Evolutionary conservation across 2,329 filamentous ascomycete genomes (phyloP).

Genomic region (Thelonectria rubi): DNA sequence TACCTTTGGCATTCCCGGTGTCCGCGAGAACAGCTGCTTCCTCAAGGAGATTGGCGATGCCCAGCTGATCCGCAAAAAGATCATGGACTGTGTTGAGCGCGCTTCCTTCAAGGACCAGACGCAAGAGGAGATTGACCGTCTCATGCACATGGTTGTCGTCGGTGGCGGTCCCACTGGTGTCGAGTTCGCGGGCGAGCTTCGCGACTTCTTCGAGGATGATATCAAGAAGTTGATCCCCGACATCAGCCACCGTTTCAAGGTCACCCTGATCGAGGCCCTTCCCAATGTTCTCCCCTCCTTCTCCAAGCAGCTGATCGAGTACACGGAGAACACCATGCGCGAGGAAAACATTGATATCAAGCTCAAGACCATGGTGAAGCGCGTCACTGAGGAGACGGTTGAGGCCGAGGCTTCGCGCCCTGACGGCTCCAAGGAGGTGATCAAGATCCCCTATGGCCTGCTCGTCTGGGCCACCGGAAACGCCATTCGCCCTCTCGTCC

Average conservation of each 20-base stretch:
- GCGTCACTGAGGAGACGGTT: constrained; percentile 90
- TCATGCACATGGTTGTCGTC: constrained; percentile 97
- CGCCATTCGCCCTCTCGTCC: constrained; percentile 86
- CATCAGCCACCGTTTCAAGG: constrained; percentile 93
- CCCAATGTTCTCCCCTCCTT: constrained; percentile 98
- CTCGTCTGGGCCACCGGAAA: constrained; percentile 99
- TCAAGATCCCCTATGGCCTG: constrained; percentile 90
- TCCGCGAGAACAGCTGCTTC: constrained; percentile 95
- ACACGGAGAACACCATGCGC: constrained; percentile 98
- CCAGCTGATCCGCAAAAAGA: constrained; percentile 95
- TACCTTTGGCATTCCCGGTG: constrained; percentile 96
- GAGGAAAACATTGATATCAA: constrained; percentile 98
- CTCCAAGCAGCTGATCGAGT: constrained; percentile 98
- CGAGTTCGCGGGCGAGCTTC: constrained; percentile 97
- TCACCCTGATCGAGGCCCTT: constrained; percentile 95
- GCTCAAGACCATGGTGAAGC: constrained; percentile 99
- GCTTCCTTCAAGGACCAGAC: constrained; percentile 97
- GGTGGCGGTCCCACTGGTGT: constrained; percentile 96
- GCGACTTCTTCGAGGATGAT: constrained; percentile 98
- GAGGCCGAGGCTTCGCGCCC: constrained; percentile 86
- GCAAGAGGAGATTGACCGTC: constrained; percentile 86
- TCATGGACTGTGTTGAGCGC: constrained; percentile 99
- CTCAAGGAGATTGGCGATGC: constrained; percentile 98
- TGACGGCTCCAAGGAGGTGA: constrained; percentile 82
- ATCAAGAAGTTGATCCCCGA: constrained; percentile 98